Evolutionary conservation across 1,284 basidiomycete genomes (phyloP).

Genomic region (Rugiboletus extremiorientalis): DNA sequence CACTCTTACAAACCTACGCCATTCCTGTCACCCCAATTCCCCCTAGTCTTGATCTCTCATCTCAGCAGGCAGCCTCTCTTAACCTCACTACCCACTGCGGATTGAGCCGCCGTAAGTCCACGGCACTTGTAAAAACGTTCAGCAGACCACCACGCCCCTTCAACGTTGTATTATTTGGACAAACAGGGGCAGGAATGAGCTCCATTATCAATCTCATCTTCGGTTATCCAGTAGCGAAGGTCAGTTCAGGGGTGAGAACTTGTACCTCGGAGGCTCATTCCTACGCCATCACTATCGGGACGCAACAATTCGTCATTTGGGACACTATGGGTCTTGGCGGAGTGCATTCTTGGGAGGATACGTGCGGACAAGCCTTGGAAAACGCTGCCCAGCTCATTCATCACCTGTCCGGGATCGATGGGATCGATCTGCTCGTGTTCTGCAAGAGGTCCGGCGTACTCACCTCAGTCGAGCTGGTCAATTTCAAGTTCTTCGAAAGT

Average conservation of each 20-base stretch:
- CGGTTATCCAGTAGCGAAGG: not conserved
- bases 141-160: not conserved
- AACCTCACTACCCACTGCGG: not conserved
- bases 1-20: not conserved
- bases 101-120: not conserved
- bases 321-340: constrained; percentile 26
- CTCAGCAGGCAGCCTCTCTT: too few species aligned
- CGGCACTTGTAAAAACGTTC: not conserved
- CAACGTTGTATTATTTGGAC: too few species aligned
- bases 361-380: not conserved
- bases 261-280: constrained; percentile 3
- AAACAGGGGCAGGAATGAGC: too few species aligned
- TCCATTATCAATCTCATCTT: not conserved
- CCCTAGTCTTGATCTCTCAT: not conserved
- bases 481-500: constrained; percentile 28
- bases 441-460: constrained; percentile 28
- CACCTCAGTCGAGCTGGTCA: constrained; percentile 10
- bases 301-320: constrained; percentile 21
- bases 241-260: not conserved
- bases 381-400: not conserved
- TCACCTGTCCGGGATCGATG: not conserved
- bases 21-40: not conserved
- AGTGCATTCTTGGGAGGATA: not conserved
- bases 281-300: not conserved
- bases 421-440: constrained; percentile 33